Evolutionary conservation across 768 basidiomycete genomes (phyloP).

Genomic region (Tubosaeta brunneosetosa): DNA sequence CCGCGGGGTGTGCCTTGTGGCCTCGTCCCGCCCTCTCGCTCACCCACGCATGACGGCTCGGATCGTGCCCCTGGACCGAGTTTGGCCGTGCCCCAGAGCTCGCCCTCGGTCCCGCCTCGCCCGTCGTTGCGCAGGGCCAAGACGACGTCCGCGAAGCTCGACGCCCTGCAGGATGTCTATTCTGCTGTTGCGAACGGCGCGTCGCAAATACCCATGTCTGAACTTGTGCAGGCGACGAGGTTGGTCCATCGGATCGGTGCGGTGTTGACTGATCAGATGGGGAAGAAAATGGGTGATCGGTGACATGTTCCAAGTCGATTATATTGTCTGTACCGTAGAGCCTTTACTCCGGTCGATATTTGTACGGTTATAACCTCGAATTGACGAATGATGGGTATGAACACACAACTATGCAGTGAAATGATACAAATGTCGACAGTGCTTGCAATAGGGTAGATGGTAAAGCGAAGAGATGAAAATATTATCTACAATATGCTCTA

Average conservation of each 20-base stretch:
- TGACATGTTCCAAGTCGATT: not conserved
- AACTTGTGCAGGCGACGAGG: conserved; percentile 43
- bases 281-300: conserved; percentile 28
- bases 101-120: conserved; percentile 3
- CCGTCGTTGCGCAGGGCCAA: conserved; percentile 34
- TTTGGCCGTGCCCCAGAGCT: conserved; percentile 8
- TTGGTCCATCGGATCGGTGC: conserved; percentile 45
- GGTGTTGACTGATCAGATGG: conserved; percentile 43
- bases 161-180: conserved; percentile 41
- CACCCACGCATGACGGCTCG: not conserved
- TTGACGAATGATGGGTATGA: conserved; percentile 8
- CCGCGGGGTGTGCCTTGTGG: conserved; percentile 12
- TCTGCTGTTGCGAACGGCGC: conserved; percentile 38
- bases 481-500: conserved; percentile 6
- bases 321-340: not conserved
- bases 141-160: conserved; percentile 40
- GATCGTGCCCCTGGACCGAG: not conserved
- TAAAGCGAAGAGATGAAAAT: conserved; percentile 7
- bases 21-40: not conserved
- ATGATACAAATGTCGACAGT: conserved; percentile 25
- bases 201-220: conserved; percentile 47
- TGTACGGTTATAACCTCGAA: not conserved
- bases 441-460: conserved; percentile 14
- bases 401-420: conserved; percentile 18
- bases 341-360: no score